Evolutionary conservation across 805 yeast species (phyloP), one percentile per base, ranked within the genome.

Genomic region (Kurtzmaniella fragi): DNA sequence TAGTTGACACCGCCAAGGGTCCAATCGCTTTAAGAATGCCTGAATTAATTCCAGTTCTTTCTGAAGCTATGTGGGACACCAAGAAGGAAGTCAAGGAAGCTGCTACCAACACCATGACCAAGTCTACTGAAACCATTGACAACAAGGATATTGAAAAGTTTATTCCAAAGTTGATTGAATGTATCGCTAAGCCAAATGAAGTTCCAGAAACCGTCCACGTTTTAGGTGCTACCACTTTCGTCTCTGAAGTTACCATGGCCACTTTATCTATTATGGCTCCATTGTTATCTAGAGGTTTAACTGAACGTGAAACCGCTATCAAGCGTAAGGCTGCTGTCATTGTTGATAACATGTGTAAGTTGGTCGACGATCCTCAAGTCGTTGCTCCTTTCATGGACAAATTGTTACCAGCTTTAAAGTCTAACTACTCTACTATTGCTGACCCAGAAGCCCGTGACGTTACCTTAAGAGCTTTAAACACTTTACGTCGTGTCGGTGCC

Each of bases 31-130:
- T 93, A 62, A 89, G 99, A 81, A 93, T 93, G 98, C 96, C 98
- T 62, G 98, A 93, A 79, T 82, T 93, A 69, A 91, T 93, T 61
- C 99, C 99, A 71, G 93, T 84, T 54, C 77, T 93, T 61, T 93
- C 99, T 57, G 99, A 93, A 78, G 88, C 97, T 61, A 93, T 93
- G 98, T 93, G 99, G 99, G 99, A 93, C 75, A 93, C 99, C 73
- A 93, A 93, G 83, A 77, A 79, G 73, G 98, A 93, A 64, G 99
- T 93, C 66, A 93, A 93, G 84, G 79, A 77, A 56, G 95, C 95
- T 67, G 98, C 99, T 51, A 85, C 93, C 57, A 82, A 82, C 60
- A 88, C 98, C 70, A 89, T 93, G 80, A 78, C 90, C 71, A 87
- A 88, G 74, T 82, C 95, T 56, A 93, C 99, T 59, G 93, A 90